Base-by-base conservation (phyloP, 441 rosid genomes). In the Gossypium trilobum region DNA sequence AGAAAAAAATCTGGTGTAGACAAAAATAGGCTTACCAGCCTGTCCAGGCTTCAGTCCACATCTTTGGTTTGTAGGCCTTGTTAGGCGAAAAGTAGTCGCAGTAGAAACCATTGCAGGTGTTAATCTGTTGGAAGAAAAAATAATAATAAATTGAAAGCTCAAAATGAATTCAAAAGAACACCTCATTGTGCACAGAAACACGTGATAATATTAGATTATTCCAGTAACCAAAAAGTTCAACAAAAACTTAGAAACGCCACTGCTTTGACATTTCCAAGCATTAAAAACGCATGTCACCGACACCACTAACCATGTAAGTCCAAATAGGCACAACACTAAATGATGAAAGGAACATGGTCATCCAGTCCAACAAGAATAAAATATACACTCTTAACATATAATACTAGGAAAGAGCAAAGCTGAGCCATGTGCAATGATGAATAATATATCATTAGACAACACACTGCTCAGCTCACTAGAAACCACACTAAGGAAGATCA, bases 11-110 rank as follows among this genome's bases (percentile, higher is more conserved):
- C 9, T 25, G 66, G 25, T 46, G 2, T 62, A 39, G 54, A 58
- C 48, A 72, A 33, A 74, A 74, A 68, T 3, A 9, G 1, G 46
- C 75, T 84, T 86, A 95, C 99, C 99, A 95, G 79, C 96, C 98
- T 36, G 97, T 92, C 99, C 99, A 95, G 63, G 96, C 97, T 80
- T 95, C 98, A 0, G 99, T 95, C 99, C 98, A 95, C 90, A 95
- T 89, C 82, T 89, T 92, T 22, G 99, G 99, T 74, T 95, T 95
- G 81, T 91, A 88, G n/a, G 83, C 84, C 82, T 91, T 91, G 91
- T 92, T 95, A 1, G 99, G 98, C 27, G 93, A 84, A 84, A 92
- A 95, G 80, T 95, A 89, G 59, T 95, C 96, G 4, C 99, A 92
- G 78, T 92, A 95, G 83, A 92, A 95, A 65, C 99, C 99, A 77